These are phyloP conservation scores for Colletotrichum lupini DNA, from an alignment of 2,329 filamentous ascomycete species.

Conservation along the genomic window DNA sequence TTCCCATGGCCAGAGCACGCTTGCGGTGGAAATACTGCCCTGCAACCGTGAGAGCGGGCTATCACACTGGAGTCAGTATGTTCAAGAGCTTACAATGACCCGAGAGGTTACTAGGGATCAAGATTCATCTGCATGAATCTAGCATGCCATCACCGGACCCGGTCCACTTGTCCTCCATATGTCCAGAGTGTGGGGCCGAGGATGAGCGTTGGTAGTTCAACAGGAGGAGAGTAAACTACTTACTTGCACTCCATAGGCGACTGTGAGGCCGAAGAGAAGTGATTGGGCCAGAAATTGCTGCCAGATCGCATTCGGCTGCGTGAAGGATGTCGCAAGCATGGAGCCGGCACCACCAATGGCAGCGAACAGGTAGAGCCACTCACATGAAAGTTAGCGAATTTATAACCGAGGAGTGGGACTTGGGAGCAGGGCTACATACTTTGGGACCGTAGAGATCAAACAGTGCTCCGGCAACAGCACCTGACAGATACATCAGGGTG, in stretches of 20 bases:
- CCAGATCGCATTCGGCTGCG: constrained; percentile 41
- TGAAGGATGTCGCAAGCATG: constrained; percentile 28
- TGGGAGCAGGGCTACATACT: background rate
- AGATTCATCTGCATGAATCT: no score
- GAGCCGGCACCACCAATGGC: constrained; percentile 24
- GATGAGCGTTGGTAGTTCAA: background rate
- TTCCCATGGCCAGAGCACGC: constrained; percentile 65
- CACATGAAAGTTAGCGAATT: background rate
- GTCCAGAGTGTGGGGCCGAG: background rate
- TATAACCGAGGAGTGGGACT: no score
- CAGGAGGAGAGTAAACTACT: background rate
- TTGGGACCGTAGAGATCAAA: constrained; percentile 46
- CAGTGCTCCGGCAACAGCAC: constrained; percentile 52
- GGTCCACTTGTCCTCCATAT: background rate
- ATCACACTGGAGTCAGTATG: background rate
- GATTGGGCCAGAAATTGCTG: constrained; percentile 52
- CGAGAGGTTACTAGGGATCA: no score
- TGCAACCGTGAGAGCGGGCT: constrained; percentile 27
- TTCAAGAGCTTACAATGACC: background rate
- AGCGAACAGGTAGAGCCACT: constrained; percentile 27
- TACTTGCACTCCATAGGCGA: constrained; percentile 27
- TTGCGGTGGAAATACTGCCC: constrained; percentile 51
- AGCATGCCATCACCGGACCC: no score
- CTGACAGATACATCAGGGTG: constrained; percentile 48
- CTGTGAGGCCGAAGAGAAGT: constrained; percentile 37